Conservation (phyloP, 2,329 filamentous ascomycete genomes). For the Aspergillus neoniger region DNA sequence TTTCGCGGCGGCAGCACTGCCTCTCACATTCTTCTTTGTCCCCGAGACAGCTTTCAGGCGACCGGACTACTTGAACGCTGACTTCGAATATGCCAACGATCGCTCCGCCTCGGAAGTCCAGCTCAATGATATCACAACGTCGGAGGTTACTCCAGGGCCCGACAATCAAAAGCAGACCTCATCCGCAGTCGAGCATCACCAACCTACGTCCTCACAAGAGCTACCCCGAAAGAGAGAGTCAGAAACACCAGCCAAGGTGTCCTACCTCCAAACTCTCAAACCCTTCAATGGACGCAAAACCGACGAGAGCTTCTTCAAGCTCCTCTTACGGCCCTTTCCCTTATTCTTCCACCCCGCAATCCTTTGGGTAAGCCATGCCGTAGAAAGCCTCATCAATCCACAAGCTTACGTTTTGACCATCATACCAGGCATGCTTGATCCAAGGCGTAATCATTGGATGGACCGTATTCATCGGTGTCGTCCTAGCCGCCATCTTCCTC, state of each 20-base stretch:
- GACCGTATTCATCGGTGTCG: conserved; percentile 88
- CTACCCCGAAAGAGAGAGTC: conserved; percentile 7
- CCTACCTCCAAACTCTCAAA: conserved; percentile 62
- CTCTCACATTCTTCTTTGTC: conserved; percentile 73
- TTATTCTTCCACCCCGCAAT: conserved; percentile 84
- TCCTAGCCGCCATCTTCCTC: conserved; percentile 79
- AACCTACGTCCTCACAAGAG: conserved; percentile 4
- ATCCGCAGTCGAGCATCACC: neutral
- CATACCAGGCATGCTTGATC: conserved; percentile 62
- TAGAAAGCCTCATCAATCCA: conserved; percentile 28
- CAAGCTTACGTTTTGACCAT: conserved; percentile 13
- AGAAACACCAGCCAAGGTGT: conserved; percentile 50
- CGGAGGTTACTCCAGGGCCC: conserved; percentile 14
- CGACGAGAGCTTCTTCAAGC: conserved; percentile 68
- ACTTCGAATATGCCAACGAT: conserved; percentile 53
- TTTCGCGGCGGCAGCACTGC: conserved; percentile 70
- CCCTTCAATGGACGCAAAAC: conserved; percentile 83
- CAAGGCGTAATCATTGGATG: conserved; percentile 92
- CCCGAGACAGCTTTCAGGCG: conserved; percentile 82
- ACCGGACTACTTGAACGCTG: conserved; percentile 67
- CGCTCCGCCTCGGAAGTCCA: conserved; percentile 17
- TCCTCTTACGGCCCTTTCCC: conserved; percentile 73
- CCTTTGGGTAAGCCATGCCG: conserved; percentile 61
- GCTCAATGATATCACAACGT: conserved; percentile 1
- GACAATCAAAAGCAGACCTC: conserved; percentile 13